Percentiles rank a stretch among this genome's conserved stretches.
phyloP scores from a whole-genome alignment of 2,329 filamentous ascomycete species.

The Cercospora sp. region DNA sequence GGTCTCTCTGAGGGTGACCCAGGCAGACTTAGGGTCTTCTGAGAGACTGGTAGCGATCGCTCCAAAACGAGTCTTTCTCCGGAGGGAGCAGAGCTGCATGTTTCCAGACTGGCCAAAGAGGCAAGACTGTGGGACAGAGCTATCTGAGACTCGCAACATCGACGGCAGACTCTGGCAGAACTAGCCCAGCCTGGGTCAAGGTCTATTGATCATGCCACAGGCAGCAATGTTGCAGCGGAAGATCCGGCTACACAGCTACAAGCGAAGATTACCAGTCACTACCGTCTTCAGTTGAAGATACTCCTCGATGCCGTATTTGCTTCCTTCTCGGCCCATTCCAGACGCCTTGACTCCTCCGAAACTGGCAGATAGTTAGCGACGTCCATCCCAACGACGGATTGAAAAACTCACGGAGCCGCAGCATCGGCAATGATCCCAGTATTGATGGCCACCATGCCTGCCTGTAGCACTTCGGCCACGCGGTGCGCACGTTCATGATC shows the following conservation, averaged over 20 bases:
- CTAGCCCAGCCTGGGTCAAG: not conserved
- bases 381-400: not conserved
- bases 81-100: too few relatives aligned
- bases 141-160: not conserved
- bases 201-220: not conserved
- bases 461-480: constrained; percentile 69
- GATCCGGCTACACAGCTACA: not conserved
- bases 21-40: too few relatives aligned
- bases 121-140: not conserved
- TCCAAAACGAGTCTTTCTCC: too few relatives aligned
- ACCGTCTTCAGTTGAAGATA: constrained; percentile 50
- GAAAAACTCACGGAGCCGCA: not conserved
- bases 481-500: constrained; percentile 61
- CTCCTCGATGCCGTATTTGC: constrained; percentile 52
- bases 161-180: not conserved
- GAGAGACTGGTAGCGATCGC: too few relatives aligned
- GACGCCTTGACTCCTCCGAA: constrained; percentile 53
- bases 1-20: too few relatives aligned
- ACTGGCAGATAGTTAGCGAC: not conserved
- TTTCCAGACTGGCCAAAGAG: not conserved
- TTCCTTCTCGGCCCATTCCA: constrained; percentile 55
- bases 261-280: not conserved
- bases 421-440: constrained; percentile 41
- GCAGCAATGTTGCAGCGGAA: not conserved
- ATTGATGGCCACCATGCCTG: constrained; percentile 74